Evolutionary conservation across 306 rosid species (phyloP), one percentile per base, ranked within the genome.

Genomic region (Cicer pinnatifidum): DNA sequence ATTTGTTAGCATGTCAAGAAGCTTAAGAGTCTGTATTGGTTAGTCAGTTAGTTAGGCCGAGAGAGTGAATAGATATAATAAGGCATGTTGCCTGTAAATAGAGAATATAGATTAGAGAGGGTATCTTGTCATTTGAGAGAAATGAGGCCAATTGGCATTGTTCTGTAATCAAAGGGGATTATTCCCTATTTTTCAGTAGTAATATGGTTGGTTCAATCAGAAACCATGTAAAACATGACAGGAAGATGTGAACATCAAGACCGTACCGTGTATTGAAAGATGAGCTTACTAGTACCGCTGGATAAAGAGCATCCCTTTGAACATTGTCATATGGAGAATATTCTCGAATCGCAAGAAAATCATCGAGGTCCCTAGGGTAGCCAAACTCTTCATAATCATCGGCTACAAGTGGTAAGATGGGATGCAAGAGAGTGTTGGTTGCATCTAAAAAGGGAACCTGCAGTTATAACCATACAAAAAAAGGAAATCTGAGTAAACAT

Each of bases 401-500:
- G 15, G 96, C 90, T 9, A 70, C 76, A 40, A 88, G 91, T 44
- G 97, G 97, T 76, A 95, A 82, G 81, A 90, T 85, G 23, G 99
- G 99, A 85, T 87, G 57, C 72, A 86, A 80, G 76, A 91, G 99
- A 76, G 97, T 91, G 88, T 82, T 88, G 52, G 94, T 84, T 17
- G 91, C 73, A 77, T 95, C 99, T 67, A 95, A 80, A 88, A 94
- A 91, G 5, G 99, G 96, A 79, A 90, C 95, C 99, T 91, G 82
- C 62, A 77, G 83, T 71, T 77, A 72, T 85, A 66, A 46, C 11
- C 68, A 60, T n/a, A 78, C 39, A 17, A 50, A 47, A 67, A 19
- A 57, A 50, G 59, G 10, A 65, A 48, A 15, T 71, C 20, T 44
- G 52, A 65, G 69, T 15, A 50, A 62, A 72, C 41, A 58, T 43